phyloP scores from a whole-genome alignment of 345 rosid genomes.

The Passiflora organensis region DNA sequence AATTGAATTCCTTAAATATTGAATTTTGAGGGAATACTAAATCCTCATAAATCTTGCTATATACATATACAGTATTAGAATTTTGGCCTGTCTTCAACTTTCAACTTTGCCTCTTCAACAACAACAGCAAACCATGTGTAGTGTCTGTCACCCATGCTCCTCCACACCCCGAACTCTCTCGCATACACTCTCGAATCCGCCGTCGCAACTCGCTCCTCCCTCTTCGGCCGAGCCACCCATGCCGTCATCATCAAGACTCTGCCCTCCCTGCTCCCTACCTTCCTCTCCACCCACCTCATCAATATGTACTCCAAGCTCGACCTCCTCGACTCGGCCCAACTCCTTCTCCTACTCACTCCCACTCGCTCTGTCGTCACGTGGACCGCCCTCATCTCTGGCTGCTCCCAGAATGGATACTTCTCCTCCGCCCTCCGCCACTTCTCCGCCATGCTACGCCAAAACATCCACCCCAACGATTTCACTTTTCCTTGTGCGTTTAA shows the following conservation, averaged over 20 bases:
- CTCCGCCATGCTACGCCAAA: conserved; percentile 46
- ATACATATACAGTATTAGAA: too few species aligned
- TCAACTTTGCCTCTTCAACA: too few species aligned
- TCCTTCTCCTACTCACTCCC: conserved; percentile 56
- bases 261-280: conserved; percentile 38
- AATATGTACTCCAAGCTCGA: conserved; percentile 74
- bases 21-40: too few species aligned
- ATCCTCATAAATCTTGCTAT: too few species aligned
- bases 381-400: conserved; percentile 72
- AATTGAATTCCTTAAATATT: too few species aligned
- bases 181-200: conserved; percentile 47
- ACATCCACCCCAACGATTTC: conserved; percentile 63
- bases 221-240: conserved; percentile 61
- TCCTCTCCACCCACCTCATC: conserved; percentile 59
- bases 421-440: conserved; percentile 47
- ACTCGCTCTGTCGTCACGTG: conserved; percentile 70
- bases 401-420: conserved; percentile 56
- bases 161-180: conserved; percentile 39
- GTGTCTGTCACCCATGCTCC: conserved; percentile 29
- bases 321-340: conserved; percentile 46
- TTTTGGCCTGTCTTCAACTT: too few species aligned
- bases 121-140: too few species aligned
- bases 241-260: conserved; percentile 51
- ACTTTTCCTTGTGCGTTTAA: conserved; percentile 80
- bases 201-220: conserved; percentile 38